Evolutionary conservation across 2,329 filamentous ascomycete species (phyloP).

Genomic region (Pseudocercospora musae): DNA sequence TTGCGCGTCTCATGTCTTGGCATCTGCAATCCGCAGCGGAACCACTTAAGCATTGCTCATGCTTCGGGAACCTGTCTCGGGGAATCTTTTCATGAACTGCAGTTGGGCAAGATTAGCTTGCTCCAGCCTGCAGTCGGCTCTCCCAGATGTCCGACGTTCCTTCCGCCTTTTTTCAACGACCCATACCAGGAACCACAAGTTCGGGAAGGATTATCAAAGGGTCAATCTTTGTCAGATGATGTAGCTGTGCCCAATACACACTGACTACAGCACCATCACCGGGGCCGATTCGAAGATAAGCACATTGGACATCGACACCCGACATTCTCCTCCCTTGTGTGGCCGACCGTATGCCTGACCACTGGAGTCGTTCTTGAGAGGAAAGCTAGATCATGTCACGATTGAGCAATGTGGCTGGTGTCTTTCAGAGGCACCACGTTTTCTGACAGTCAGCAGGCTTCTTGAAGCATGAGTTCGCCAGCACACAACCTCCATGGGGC

Average conservation of each 20-base stretch:
- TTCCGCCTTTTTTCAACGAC: background rate
- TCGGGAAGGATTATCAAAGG: background rate
- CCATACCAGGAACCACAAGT: background rate
- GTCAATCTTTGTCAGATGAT: background rate
- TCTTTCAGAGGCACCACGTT: background rate
- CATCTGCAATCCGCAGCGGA: background rate
- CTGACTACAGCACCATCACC: background rate
- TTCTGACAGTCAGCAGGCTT: background rate
- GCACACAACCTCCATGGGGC: background rate
- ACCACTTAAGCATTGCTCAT: background rate
- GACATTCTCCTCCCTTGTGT: background rate
- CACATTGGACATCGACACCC: background rate
- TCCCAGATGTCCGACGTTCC: background rate
- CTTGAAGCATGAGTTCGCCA: background rate
- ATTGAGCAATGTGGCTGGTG: background rate
- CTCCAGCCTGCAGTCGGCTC: slow-evolving; percentile 1
- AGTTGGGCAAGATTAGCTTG: background rate
- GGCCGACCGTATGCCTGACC: background rate
- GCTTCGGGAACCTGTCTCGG: background rate
- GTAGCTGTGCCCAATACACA: background rate
- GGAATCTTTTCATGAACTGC: background rate
- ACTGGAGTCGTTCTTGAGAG: background rate
- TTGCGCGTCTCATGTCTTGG: background rate
- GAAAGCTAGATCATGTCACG: background rate
- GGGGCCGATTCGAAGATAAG: background rate